Base-by-base conservation (phyloP, 495 filamentous ascomycete species). In the Xylaria acuta region DNA sequence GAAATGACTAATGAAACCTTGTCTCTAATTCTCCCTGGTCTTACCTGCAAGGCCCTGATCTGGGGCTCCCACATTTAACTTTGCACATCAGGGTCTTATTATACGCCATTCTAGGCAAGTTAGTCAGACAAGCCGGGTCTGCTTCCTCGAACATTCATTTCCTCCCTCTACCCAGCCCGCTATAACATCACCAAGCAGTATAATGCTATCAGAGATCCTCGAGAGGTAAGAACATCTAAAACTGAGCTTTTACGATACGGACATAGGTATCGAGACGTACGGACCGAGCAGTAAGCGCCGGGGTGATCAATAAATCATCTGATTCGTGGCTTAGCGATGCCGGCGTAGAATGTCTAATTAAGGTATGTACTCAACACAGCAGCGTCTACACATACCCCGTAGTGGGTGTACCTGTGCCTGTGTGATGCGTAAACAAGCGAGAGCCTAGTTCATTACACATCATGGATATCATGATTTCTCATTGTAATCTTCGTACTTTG, bases 401-500 rank as follows among this genome's bases (percentile, higher is more conserved):
- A n/a, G n/a, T n/a, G n/a, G n/a, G n/a, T n/a, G n/a, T n/a, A n/a
- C 20, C 25, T n/a, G 47, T 22, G 47, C n/a, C 25, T 25, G 47
- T 11, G 7, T n/a, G 6, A n/a, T n/a, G n/a, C n/a, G 11, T 25
- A 12, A n/a, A 5, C 1, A 51, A 1, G 20, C 16, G 47, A 51
- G 20, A 51, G n/a, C n/a, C 20, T 3, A 51, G 3, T 5, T 51
- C 20, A 11, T 22, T 18, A n/a, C 16, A 14, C 22, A 53, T 27
- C n/a, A n/a, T n/a, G n/a, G n/a, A n/a, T n/a, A n/a, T 40, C 14
- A 22, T 38, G 34, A 38, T 60, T n/a, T 38, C 7, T 20, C 34
- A 6, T 38, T 60, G 4, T 32, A 56, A 12, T 43, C n/a, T 64
- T 64, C 60, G 60, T 64, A 43, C n/a, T 64, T 25, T 18, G 27